These are phyloP conservation scores for Agapanthus africanus DNA, from an alignment of 106 monocot genomes.

Conservation along the genomic window DNA sequence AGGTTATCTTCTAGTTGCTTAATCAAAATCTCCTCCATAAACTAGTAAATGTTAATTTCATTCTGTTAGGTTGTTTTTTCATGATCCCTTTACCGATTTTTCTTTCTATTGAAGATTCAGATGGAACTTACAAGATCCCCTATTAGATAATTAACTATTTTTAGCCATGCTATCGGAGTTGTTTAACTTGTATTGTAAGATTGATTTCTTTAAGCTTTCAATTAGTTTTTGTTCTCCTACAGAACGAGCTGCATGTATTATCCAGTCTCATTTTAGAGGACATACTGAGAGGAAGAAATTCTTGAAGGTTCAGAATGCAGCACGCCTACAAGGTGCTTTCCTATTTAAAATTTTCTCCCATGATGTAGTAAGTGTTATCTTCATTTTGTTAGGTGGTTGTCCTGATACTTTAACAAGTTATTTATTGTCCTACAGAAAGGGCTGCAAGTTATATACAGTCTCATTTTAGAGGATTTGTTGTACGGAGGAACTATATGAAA, in stretches of 20 bases:
- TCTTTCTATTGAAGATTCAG: too few species aligned
- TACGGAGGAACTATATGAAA: constrained; percentile 24
- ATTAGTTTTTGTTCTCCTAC: background rate
- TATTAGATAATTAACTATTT: too few species aligned
- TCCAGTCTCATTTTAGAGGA: too few species aligned
- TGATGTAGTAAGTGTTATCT: background rate
- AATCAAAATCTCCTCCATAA: background rate
- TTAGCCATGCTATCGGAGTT: too few species aligned
- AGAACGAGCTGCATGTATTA: constrained; percentile 38
- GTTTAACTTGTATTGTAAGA: background rate
- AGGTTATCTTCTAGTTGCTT: background rate
- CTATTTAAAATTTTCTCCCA: background rate
- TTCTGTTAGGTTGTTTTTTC: too few species aligned
- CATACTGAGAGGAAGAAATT: constrained; percentile 22
- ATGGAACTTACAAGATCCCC: too few species aligned
- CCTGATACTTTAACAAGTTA: background rate
- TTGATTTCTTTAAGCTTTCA: background rate
- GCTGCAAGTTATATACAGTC: constrained; percentile 44
- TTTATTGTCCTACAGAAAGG: constrained; percentile 21
- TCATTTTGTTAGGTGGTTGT: constrained; percentile 2
- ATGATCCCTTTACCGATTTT: too few species aligned
- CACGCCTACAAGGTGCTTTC: constrained; percentile 6
- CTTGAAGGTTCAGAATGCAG: constrained; percentile 21
- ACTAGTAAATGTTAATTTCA: background rate
- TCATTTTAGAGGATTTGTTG: constrained; percentile 26